Conservation (phyloP, 139 green algal genomes). For the Auxenochlorella pyrenoidosa region DNA sequence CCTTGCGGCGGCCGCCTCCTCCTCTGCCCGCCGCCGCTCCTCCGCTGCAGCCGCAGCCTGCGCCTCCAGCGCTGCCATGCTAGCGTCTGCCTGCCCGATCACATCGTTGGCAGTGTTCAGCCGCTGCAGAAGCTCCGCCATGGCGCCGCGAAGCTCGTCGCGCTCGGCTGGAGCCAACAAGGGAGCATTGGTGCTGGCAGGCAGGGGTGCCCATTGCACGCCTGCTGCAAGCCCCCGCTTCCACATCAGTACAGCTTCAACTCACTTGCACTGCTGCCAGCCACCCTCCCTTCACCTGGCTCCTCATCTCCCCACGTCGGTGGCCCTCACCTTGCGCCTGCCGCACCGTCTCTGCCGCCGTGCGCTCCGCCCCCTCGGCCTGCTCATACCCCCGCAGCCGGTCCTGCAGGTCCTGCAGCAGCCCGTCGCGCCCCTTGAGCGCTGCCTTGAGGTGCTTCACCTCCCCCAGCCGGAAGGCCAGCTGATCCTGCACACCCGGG, state of each 20-base stretch:
- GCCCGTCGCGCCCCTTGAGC: conserved; percentile 38
- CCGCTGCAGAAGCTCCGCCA: conserved; percentile 18
- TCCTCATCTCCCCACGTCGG: no score
- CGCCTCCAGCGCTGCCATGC: not conserved
- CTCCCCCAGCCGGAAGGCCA: conserved; percentile 34
- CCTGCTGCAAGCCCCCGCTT: no score
- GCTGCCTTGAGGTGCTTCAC: conserved; percentile 46
- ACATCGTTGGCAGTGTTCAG: conserved; percentile 1
- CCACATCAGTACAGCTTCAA: no score
- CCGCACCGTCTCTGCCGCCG: conserved; percentile 11
- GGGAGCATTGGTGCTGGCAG: not conserved
- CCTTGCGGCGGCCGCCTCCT: not conserved
- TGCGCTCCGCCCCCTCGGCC: conserved; percentile 4
- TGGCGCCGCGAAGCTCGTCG: conserved; percentile 16
- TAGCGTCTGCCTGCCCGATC: conserved; percentile 11
- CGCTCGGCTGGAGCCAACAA: conserved; percentile 21
- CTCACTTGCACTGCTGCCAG: not conserved
- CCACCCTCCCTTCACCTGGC: not conserved
- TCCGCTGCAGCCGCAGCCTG: not conserved
- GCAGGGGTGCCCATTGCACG: no score
- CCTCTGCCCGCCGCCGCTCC: not conserved
- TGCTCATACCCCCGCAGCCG: conserved; percentile 28
- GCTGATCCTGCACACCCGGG: conserved; percentile 13
- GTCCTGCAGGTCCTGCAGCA: conserved; percentile 23
- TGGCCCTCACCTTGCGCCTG: conserved; percentile 15